Percentiles rank a stretch among this genome's conserved stretches.
Evolutionary conservation across 495 filamentous ascomycete genomes (phyloP).

Genomic region (Xylaria scruposa): DNA sequence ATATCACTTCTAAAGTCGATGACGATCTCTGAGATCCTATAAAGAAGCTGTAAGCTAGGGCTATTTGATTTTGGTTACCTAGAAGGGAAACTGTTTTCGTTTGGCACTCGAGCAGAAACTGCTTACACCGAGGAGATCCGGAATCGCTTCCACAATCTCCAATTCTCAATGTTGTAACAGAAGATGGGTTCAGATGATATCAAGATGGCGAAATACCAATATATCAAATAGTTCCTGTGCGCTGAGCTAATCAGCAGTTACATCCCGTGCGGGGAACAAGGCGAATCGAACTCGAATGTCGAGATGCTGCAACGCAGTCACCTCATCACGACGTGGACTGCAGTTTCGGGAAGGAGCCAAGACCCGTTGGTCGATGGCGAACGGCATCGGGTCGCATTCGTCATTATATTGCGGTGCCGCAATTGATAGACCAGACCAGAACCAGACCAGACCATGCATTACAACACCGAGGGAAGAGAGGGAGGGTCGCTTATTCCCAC

Average conservation of each 20-base stretch:
- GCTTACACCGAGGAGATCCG: no score
- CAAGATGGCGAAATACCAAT: not conserved
- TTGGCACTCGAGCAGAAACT: no score
- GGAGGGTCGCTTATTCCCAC: not conserved
- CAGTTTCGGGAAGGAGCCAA: conserved; percentile 31
- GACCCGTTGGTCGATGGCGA: conserved; percentile 15
- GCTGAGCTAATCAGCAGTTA: not conserved
- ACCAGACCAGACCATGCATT: not conserved
- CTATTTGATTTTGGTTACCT: no score
- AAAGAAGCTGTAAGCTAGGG: no score
- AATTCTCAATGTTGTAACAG: not conserved
- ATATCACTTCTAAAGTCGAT: no score
- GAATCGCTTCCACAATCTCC: not conserved
- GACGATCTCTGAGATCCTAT: no score
- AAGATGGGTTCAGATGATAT: not conserved
- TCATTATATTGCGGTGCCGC: not conserved
- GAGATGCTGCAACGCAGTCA: conserved; percentile 23
- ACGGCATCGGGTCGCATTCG: conserved; percentile 21
- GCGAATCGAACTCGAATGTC: conserved; percentile 2
- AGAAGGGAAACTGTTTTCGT: no score
- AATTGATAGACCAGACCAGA: not conserved
- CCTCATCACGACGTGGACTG: conserved; percentile 14
- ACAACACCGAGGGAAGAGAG: not conserved
- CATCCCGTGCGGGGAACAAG: conserved; percentile 8
- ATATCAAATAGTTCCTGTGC: not conserved